These are phyloP conservation scores for Capsella rubella DNA, from an alignment of 441 rosid genomes.

Conservation along the genomic window DNA sequence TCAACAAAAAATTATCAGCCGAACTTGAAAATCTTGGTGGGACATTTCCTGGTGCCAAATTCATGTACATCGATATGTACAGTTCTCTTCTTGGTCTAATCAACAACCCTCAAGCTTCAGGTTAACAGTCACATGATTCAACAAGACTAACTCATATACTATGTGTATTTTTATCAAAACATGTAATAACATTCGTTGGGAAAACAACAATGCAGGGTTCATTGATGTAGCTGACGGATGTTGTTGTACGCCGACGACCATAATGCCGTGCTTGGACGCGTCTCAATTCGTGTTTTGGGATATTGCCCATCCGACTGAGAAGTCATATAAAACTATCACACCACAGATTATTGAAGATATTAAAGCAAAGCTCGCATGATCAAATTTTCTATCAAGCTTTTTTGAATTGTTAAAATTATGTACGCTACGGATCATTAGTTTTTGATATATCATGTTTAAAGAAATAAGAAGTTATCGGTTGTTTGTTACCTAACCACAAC, in stretches of 20 bases:
- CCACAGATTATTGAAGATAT: constrained; percentile 39
- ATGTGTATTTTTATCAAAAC: not conserved
- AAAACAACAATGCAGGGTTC: constrained; percentile 28
- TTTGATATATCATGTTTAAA: not conserved
- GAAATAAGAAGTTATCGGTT: not conserved
- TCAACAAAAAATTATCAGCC: constrained; percentile 35
- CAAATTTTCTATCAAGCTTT: not conserved
- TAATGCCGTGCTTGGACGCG: constrained; percentile 40
- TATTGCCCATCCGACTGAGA: constrained; percentile 41
- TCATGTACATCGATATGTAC: constrained; percentile 43
- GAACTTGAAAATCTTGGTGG: constrained; percentile 21
- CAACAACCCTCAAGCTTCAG: constrained; percentile 37
- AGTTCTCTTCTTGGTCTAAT: constrained; percentile 35
- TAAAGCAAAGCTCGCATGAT: constrained; percentile 36
- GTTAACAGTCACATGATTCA: not conserved
- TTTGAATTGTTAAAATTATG: not conserved
- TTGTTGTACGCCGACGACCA: constrained; percentile 33
- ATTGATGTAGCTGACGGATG: constrained; percentile 35
- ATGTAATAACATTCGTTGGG: not conserved
- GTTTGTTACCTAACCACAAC: not conserved
- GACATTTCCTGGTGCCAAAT: constrained; percentile 43
- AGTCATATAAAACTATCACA: constrained; percentile 38
- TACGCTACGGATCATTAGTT: not conserved
- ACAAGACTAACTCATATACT: not conserved
- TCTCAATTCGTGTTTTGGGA: constrained; percentile 45